Conservation (phyloP, 176 grass and related monocot genomes). For the Eremochloa ophiuroides region DNA sequence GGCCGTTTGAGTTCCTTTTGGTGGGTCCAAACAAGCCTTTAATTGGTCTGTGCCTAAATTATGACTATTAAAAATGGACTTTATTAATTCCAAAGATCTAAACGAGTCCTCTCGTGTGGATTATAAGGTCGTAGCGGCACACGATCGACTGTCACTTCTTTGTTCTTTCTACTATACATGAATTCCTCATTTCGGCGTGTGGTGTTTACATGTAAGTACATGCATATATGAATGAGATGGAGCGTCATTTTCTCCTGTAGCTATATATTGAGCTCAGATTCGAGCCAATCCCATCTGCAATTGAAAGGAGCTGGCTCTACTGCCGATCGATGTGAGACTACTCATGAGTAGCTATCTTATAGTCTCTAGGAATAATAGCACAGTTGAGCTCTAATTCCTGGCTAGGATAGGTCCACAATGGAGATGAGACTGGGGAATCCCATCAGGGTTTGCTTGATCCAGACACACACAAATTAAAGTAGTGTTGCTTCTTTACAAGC, state of each 20-base stretch:
- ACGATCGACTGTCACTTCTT: too few relatives aligned
- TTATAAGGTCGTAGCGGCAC: too few relatives aligned
- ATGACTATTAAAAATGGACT: too few relatives aligned
- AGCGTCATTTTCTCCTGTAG: slow-evolving; percentile 4
- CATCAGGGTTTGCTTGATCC: slow-evolving; percentile 10
- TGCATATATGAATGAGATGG: background rate
- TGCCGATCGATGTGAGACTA: slow-evolving; percentile 13
- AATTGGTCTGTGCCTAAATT: too few relatives aligned
- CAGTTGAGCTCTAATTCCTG: background rate
- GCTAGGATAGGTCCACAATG: slow-evolving; percentile 15
- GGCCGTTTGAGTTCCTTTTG: too few relatives aligned
- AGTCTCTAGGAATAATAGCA: background rate
- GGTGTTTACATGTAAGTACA: background rate
- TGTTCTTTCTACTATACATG: too few relatives aligned
- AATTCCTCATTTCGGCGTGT: background rate
- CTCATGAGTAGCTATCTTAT: background rate
- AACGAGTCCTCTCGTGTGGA: too few relatives aligned
- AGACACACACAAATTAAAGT: background rate
- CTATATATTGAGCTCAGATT: slow-evolving; percentile 30
- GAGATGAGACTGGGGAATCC: background rate
- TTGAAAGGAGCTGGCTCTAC: background rate
- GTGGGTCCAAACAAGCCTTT: too few relatives aligned
- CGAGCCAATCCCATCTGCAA: slow-evolving; percentile 28
- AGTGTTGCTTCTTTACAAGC: slow-evolving; percentile 30
- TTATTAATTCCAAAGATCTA: too few relatives aligned